Evolutionary conservation across 2,329 filamentous ascomycete genomes (phyloP).

Genomic region (Apiospora aurea): DNA sequence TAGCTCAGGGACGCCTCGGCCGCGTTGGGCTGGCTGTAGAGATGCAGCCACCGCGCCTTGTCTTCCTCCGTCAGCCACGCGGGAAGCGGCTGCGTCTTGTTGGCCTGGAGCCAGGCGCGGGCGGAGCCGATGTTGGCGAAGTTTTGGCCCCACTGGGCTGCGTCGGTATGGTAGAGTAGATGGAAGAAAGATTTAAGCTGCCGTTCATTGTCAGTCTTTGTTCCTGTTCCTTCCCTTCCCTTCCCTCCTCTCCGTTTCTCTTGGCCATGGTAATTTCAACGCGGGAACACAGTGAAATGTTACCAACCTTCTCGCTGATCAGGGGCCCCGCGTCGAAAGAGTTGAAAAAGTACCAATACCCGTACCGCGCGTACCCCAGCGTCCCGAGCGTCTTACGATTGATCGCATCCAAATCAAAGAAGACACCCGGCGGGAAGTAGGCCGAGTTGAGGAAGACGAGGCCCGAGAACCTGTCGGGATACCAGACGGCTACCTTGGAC

Average conservation of each 20-base stretch:
- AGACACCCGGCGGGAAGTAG: constrained; percentile 25
- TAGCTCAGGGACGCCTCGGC: constrained; percentile 25
- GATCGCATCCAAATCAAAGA: not conserved
- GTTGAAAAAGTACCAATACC: constrained; percentile 31
- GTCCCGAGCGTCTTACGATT: not conserved
- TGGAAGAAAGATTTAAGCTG: constrained; percentile 28
- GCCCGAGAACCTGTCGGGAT: constrained; percentile 27
- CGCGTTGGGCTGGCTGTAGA: constrained; percentile 23
- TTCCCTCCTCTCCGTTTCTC: too few species aligned
- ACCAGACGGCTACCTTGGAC: constrained; percentile 27
- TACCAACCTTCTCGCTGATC: constrained; percentile 22
- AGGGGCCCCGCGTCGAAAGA: constrained; percentile 22
- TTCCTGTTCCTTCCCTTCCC: not conserved
- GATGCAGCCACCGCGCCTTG: constrained; percentile 24
- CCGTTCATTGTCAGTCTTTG: not conserved
- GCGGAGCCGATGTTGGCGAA: constrained; percentile 26
- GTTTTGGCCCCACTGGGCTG: constrained; percentile 24
- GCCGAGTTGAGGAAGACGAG: constrained; percentile 31
- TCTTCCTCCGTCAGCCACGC: constrained; percentile 25
- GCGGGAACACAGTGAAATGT: not conserved
- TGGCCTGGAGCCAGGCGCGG: constrained; percentile 27
- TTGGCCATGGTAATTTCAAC: not conserved
- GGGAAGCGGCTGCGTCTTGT: constrained; percentile 24
- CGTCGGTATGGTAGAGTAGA: constrained; percentile 22
- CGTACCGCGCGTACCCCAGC: constrained; percentile 24